Evolutionary conservation across 192 early-diverging fungal species (phyloP).

Genomic region (Entomortierella chlamydospora): DNA sequence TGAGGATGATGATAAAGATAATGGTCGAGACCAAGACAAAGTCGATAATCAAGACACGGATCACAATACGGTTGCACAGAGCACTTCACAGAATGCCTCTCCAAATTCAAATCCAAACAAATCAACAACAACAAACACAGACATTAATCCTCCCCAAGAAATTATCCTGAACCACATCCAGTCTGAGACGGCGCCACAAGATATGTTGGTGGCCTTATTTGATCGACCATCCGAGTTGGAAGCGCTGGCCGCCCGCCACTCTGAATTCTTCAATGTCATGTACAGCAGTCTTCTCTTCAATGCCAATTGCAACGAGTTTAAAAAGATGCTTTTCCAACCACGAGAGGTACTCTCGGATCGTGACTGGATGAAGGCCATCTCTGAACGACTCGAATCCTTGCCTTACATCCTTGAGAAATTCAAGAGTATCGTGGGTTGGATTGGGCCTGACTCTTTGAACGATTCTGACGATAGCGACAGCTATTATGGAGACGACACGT

Average conservation of each 20-base stretch:
- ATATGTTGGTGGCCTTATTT: slow-evolving; percentile 41
- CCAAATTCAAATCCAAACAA: background rate
- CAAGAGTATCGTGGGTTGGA: slow-evolving; percentile 48
- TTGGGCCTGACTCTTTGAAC: slow-evolving; percentile 21
- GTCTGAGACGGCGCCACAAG: slow-evolving; percentile 17
- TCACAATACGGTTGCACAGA: background rate
- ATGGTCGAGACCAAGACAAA: too few relatives aligned
- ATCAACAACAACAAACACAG: background rate
- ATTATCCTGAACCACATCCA: slow-evolving; percentile 18
- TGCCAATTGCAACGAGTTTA: background rate
- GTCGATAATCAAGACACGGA: too few relatives aligned
- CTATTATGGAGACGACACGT: background rate
- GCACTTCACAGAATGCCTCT: background rate
- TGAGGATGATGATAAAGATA: background rate
- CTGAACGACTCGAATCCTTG: background rate
- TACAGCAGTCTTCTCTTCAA: slow-evolving; percentile 23
- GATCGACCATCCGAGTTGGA: slow-evolving; percentile 38
- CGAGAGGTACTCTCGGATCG: slow-evolving; percentile 16
- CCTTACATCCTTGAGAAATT: slow-evolving; percentile 44
- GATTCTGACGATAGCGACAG: too few relatives aligned
- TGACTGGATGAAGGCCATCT: slow-evolving; percentile 35
- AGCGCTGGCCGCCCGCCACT: slow-evolving; percentile 43
- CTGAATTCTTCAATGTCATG: slow-evolving; percentile 39
- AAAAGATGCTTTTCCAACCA: slow-evolving; percentile 19
- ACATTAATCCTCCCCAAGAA: slow-evolving; percentile 23